Evolutionary conservation across 805 yeast genomes (phyloP).

Genomic region (Candida sithepensis): DNA sequence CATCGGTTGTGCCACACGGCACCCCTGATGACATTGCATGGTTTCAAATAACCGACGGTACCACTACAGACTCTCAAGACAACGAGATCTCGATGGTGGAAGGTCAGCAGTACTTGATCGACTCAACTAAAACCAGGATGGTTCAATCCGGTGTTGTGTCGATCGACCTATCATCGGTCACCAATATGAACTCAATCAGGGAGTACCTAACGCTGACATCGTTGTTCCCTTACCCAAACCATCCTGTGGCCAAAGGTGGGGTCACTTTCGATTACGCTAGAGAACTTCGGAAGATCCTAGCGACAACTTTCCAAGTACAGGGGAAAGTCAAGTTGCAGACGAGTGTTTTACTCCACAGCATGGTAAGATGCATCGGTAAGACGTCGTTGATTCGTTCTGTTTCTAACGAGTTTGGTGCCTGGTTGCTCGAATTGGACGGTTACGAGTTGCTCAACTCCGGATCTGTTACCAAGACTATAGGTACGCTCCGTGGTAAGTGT

Average conservation of each 20-base stretch:
- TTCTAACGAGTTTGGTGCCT: slow-evolving; percentile 58
- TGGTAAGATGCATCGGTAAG: slow-evolving; percentile 78
- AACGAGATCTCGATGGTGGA: slow-evolving; percentile 18
- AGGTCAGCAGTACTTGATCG: slow-evolving; percentile 50
- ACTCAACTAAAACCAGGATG: slow-evolving; percentile 65
- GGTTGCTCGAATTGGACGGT: slow-evolving; percentile 67
- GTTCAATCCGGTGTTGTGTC: slow-evolving; percentile 59
- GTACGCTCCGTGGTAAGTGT: slow-evolving; percentile 68
- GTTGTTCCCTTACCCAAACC: slow-evolving; percentile 13
- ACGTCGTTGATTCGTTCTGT: slow-evolving; percentile 54
- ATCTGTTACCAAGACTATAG: slow-evolving; percentile 75
- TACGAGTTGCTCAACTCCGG: slow-evolving; percentile 63
- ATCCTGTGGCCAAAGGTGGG: slow-evolving; percentile 8
- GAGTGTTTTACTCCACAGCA: slow-evolving; percentile 62
- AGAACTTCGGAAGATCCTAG: slow-evolving; percentile 50
- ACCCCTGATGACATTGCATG: slow-evolving; percentile 75
- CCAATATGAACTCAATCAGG: slow-evolving; percentile 8
- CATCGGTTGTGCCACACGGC: slow-evolving; percentile 50
- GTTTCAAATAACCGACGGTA: slow-evolving; percentile 66
- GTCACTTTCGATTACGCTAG: slow-evolving; percentile 44
- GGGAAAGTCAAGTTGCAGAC: slow-evolving; percentile 46
- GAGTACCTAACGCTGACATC: slow-evolving; percentile 14
- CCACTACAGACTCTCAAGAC: slow-evolving; percentile 24
- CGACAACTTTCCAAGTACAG: slow-evolving; percentile 41
- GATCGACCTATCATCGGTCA: slow-evolving; percentile 27